Conservation (phyloP, 306 rosid species). For the Citrullus colocynthis region DNA sequence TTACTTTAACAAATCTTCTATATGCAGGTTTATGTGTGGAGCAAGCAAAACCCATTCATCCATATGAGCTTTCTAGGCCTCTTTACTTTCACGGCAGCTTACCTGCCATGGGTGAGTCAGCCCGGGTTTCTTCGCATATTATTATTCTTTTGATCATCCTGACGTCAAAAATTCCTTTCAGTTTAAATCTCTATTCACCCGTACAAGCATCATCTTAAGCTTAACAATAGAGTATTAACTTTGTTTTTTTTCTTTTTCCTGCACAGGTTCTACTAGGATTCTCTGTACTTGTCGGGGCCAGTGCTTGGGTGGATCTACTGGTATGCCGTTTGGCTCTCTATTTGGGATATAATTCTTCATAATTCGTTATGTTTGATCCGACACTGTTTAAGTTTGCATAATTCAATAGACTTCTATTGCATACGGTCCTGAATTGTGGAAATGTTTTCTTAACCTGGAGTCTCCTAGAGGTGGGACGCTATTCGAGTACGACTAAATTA, state of each 20-base stretch:
- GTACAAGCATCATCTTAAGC: background rate
- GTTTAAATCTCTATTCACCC: background rate
- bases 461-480: background rate
- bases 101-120: slow-evolving; percentile 90
- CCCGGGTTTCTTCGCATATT: background rate
- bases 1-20: slow-evolving; percentile 3
- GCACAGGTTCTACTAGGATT: slow-evolving; percentile 78
- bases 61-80: slow-evolving; percentile 97
- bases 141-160: background rate
- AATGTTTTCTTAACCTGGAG: background rate
- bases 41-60: slow-evolving; percentile 94
- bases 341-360: background rate
- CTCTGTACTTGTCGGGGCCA: slow-evolving; percentile 93
- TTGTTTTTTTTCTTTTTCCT: background rate
- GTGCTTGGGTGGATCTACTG: slow-evolving; percentile 96
- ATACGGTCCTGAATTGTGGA: background rate
- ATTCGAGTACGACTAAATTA: no score
- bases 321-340: slow-evolving; percentile 23
- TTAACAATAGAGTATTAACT: background rate
- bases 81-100: slow-evolving; percentile 85
- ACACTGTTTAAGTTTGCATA: background rate
- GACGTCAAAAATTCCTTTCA: background rate
- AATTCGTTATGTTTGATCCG: background rate
- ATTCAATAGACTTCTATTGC: background rate
- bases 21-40: slow-evolving; percentile 90